A percentile compares a stretch with the other conserved stretches of the same genome.
phyloP scores from a whole-genome alignment of 352 stramenopile species.

The Pythium dissotocum region DNA sequence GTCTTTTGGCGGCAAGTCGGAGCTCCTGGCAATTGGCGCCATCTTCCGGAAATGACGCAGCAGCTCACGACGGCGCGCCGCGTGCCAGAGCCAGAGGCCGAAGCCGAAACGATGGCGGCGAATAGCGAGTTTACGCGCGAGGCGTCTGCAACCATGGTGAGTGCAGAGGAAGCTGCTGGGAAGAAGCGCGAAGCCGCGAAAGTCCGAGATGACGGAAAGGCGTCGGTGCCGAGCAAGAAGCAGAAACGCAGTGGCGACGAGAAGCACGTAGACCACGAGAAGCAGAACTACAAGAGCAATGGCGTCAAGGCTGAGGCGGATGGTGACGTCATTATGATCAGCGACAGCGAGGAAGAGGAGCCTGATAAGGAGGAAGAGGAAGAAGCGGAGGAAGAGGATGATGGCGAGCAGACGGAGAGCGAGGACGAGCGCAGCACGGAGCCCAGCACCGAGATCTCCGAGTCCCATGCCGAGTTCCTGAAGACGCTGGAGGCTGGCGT shows the following conservation, averaged over 20 bases:
- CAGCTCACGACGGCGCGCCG: not conserved
- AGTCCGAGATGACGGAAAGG: not conserved
- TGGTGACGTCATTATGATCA: constrained; percentile 6
- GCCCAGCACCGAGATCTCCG: not conserved
- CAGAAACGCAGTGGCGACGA: not conserved
- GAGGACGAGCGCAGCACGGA: not conserved
- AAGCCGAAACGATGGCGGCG: not conserved
- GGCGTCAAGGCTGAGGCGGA: not conserved
- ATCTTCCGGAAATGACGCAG: constrained; percentile 10
- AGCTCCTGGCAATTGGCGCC: constrained; percentile 10
- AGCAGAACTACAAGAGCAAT: not conserved
- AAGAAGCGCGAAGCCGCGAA: constrained; percentile 4
- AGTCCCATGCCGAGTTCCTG: constrained; percentile 29
- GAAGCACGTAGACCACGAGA: not conserved
- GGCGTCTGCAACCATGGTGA: not conserved
- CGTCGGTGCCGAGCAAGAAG: not conserved
- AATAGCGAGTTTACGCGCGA: not conserved
- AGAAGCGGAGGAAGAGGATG: constrained; percentile 9
- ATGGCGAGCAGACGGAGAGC: constrained; percentile 11
- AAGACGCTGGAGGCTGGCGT: constrained; percentile 32
- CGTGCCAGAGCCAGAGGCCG: not conserved
- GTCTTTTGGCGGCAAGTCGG: not conserved
- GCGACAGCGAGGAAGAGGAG: constrained; percentile 10
- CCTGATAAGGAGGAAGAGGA: constrained; percentile 5
- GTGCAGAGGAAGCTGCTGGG: not conserved